Base-by-base conservation (phyloP, 108 stramenopile genomes). In the Craspedostauros australis region DNA sequence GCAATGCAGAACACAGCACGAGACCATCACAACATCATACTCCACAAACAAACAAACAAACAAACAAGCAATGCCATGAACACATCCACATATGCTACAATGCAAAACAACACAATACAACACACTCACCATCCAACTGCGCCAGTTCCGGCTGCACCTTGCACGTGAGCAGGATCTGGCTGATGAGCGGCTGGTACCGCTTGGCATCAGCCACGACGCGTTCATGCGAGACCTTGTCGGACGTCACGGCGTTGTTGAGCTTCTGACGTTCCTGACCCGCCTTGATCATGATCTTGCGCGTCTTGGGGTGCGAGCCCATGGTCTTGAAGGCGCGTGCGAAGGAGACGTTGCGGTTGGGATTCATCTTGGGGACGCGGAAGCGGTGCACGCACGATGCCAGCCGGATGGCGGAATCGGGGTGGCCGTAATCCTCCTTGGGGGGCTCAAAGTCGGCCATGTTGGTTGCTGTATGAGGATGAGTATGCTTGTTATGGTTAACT, bases 141-240 rank as follows among this genome's bases (percentile, higher is more conserved):
- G 88, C 86, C 36, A 55, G 54, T 55, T 89, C 81, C 7, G 87
- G 89, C 63, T 94, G 87, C 46, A 85, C 70, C 66, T 88, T 76
- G 48, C 93, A 94, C 5, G 81, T 75, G 19, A 91, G 44, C 25
- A 94, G 64, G 39, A 94, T 80, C 39, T 81, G 83, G 46, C 87
- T 70, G 39, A 89, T 78, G 34, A 77, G 52, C 5, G 91, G 86
- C 19, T 61, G 46, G 43, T 79, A 83, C 29, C 69, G 26, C 26
- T 54, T 7, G 18, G 77, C 67, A 38, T 70, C 74, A 20, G 53
- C 55, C 12, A 72, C 57, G n/a, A 83, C 70, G 4, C 73, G 65
- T 49, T 78, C 72, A 43, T 64, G 65, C 0, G 74, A 72, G 8
- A 71, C 52, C 37, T 47, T 64, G 4, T 46, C 30, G 31, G 69